Conservation (phyloP, 345 rosid genomes). For the Bruguiera gymnorhiza region DNA sequence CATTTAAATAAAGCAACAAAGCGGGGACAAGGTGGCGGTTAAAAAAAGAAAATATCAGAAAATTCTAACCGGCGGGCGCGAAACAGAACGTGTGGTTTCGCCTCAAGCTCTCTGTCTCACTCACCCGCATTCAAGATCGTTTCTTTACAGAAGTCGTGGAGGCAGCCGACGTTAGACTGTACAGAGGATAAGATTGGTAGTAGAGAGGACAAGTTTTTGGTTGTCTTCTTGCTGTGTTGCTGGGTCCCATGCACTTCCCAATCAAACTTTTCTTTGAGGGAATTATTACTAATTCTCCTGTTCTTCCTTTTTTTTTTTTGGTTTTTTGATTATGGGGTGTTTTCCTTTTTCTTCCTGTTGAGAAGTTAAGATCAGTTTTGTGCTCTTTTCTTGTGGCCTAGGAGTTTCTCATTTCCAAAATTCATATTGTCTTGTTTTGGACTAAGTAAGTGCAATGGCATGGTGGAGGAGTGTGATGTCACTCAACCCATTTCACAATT, state of each 20-base stretch:
- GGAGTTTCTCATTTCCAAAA: background rate
- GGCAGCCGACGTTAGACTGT: no score
- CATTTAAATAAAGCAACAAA: background rate
- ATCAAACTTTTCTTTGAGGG: background rate
- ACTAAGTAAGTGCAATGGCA: constrained; percentile 5
- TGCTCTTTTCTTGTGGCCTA: background rate
- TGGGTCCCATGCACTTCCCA: background rate
- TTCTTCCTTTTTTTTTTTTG: background rate
- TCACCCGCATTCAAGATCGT: background rate
- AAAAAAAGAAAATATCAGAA: background rate
- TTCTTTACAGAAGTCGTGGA: no score
- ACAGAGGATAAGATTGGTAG: background rate
- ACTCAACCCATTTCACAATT: constrained; percentile 1
- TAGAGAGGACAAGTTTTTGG: background rate
- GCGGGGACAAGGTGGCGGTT: background rate
- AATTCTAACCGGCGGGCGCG: background rate
- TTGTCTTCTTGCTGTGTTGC: background rate
- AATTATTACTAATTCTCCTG: background rate
- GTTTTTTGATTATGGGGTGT: background rate
- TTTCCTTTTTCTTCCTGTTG: background rate
- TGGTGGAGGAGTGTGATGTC: constrained; percentile 16
- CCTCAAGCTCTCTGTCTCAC: background rate
- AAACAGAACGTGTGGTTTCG: background rate
- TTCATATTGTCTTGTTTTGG: background rate
- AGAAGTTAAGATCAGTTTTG: background rate